Base-by-base conservation (phyloP, 805 yeast species). In the Sungouiella blattae region DNA sequence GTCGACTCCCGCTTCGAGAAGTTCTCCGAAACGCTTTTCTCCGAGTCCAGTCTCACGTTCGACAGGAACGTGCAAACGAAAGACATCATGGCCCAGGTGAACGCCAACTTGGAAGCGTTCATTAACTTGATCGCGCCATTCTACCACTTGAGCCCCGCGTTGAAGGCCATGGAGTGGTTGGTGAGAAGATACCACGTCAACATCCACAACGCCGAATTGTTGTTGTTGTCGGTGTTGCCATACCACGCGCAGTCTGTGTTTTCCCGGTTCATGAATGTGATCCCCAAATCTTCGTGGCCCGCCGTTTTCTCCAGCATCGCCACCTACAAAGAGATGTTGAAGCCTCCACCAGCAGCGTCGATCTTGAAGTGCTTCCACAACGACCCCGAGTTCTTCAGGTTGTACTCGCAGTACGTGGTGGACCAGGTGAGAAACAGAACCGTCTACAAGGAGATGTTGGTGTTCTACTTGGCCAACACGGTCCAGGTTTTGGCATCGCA, bases 121-220 rank as follows among this genome's bases (percentile, higher is more conserved):
- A 63, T 93, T 41, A 71, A 81, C 39, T 67, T 91, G 46, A 68
- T 80, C 7, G 80, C 94, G 3, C 87, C 94, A 2, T 80, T 80
- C 57, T 78, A 91, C 74, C 74, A 78, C 44, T 62, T 88, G 35
- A 73, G 79, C 15, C 86, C 94, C 16, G 74, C 96, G 3, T 52
- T 87, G 32, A 80, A 81, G 49, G 91, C 96, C 4, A 69, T 87
- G 9, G 98, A 93, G 66, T 93, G 98, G 98, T 77, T 89, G 16
- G 82, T 93, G 13, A 82, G 98, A 64, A 75, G 98, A 49, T 93
- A 80, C 66, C 81, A 87, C 53, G 78, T 87, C 46, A 89, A 93
- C 55, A 69, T 85, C 32, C 81, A 83, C 51, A 87, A 85, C 52
- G 65, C 88, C 0, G 98, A 91, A 57, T 56, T 69, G 36, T 54